phyloP scores from a whole-genome alignment of 2,329 filamentous ascomycete genomes.

The Mariannaea sp. region DNA sequence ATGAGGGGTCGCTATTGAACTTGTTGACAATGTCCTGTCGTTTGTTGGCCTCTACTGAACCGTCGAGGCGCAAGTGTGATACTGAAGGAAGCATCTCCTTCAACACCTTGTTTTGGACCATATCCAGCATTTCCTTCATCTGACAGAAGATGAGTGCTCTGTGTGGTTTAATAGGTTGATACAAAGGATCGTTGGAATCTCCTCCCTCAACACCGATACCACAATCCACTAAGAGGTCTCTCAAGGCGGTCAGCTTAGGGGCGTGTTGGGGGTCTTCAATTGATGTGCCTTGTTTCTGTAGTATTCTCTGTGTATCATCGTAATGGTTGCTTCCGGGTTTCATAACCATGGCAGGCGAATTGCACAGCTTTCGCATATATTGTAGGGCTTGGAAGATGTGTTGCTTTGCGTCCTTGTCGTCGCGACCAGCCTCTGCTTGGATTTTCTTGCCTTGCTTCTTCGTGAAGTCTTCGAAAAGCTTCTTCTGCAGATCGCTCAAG shows the following conservation, averaged over 20 bases:
- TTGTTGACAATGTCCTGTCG: constrained; percentile 98
- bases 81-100: constrained; percentile 90
- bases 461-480: constrained; percentile 94
- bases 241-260: constrained; percentile 87
- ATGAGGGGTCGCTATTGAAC: constrained; percentile 97
- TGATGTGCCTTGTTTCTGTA: constrained; percentile 77
- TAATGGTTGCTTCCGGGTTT: constrained; percentile 93
- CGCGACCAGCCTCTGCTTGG: constrained; percentile 78
- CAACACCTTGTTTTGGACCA: constrained; percentile 93
- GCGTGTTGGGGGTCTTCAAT: constrained; percentile 87
- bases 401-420: constrained; percentile 92
- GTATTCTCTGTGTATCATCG: constrained; percentile 80
- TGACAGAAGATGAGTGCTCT: constrained; percentile 97
- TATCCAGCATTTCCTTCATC: constrained; percentile 99
- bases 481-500: constrained; percentile 90
- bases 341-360: constrained; percentile 94
- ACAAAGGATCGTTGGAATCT: constrained; percentile 63
- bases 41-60: constrained; percentile 87
- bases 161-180: constrained; percentile 90
- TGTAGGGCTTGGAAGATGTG: constrained; percentile 99
- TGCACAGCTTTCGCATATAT: constrained; percentile 99
- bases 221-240: constrained; percentile 95
- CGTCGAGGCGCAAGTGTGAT: constrained; percentile 92
- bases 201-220: constrained; percentile 82
- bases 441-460: constrained; percentile 92